Base-by-base conservation (phyloP, 768 basidiomycete genomes). In the Kockovaella imperatae region DNA sequence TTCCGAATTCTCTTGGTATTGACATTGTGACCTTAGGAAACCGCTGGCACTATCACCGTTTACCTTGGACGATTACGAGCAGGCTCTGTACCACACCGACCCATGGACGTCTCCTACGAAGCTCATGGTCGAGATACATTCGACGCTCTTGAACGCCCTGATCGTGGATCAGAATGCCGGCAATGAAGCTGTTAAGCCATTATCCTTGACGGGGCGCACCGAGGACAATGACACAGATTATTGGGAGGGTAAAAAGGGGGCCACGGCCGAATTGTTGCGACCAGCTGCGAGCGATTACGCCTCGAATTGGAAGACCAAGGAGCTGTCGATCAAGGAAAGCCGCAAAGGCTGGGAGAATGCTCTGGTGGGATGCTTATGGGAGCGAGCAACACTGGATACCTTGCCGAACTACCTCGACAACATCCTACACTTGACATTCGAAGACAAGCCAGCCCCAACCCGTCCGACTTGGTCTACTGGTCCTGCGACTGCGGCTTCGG, bases 1-100 rank as follows among this genome's bases (percentile, higher is more conserved):
- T 10, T 20, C 67, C 52, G 70, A 13, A 31, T 14, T n/a, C 38
- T 21, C 31, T 4, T 42, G 31, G 18, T 14, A 31, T 14, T 47
- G 26, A 7, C 60, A 81, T 72, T 25, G 15, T 20, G 15, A 17
- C 31, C 40, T 15, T 50, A 11, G 93, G 4, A 83, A 84, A 77
- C 84, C 91, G 1, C 76, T 97, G 14, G 83, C 85, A 53, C 72
- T 99, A 15, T 91, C 91, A 11, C 75, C 82, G 11, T 86, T 96
- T 68, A 83, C 90, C 0, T 75, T 99, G 60, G 95, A 99, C 69
- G 93, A 97, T 64, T 86, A 84, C 67, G 89, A 90, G 64, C 79
- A 81, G 49, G 84, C 90, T 0, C 75, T 97, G 25, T 82, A 83
- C 41, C 93, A 97, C 72, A 76, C 79, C 25, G 86, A 93, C 45